phyloP scores from a whole-genome alignment of 2,329 filamentous ascomycete species.

The Colletotrichum trifolii region DNA sequence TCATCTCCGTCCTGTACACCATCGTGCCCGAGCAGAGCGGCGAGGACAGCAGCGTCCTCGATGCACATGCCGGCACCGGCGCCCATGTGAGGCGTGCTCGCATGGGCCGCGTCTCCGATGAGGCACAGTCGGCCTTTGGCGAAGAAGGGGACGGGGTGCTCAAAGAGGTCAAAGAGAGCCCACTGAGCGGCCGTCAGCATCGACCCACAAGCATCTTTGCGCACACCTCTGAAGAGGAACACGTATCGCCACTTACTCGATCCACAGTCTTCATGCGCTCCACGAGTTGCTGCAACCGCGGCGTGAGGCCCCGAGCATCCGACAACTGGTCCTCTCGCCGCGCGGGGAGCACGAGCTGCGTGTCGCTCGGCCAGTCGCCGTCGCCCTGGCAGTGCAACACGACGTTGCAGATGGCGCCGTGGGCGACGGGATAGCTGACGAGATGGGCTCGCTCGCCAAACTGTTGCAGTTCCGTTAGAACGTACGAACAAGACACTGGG shows the following conservation, averaged over 20 bases:
- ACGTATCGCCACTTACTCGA: neutral
- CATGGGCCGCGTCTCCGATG: slow-evolving; percentile 72
- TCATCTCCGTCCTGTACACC: slow-evolving; percentile 46
- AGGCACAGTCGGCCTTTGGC: slow-evolving; percentile 58
- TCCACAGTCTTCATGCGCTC: slow-evolving; percentile 6
- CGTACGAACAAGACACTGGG: neutral
- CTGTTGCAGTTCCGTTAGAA: slow-evolving; percentile 25
- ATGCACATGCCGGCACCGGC: slow-evolving; percentile 69
- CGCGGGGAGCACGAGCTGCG: slow-evolving; percentile 38
- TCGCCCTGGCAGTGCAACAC: slow-evolving; percentile 54
- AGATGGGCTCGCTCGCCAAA: slow-evolving; percentile 63
- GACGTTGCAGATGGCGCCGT: slow-evolving; percentile 65
- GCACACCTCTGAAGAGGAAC: neutral
- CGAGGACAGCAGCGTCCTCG: slow-evolving; percentile 59
- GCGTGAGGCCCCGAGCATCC: neutral
- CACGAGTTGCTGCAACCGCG: neutral
- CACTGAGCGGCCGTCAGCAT: slow-evolving; percentile 45
- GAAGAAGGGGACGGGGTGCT: slow-evolving; percentile 55
- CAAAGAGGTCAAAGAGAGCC: slow-evolving; percentile 58
- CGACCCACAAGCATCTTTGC: neutral
- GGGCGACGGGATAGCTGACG: slow-evolving; percentile 68
- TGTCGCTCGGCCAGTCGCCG: slow-evolving; percentile 43
- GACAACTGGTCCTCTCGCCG: neutral
- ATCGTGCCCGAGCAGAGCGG: slow-evolving; percentile 57
- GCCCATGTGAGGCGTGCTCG: slow-evolving; percentile 69